These are phyloP conservation scores for Penicillium sumatraense DNA, from an alignment of 2,329 filamentous ascomycete species.

Conservation along the genomic window DNA sequence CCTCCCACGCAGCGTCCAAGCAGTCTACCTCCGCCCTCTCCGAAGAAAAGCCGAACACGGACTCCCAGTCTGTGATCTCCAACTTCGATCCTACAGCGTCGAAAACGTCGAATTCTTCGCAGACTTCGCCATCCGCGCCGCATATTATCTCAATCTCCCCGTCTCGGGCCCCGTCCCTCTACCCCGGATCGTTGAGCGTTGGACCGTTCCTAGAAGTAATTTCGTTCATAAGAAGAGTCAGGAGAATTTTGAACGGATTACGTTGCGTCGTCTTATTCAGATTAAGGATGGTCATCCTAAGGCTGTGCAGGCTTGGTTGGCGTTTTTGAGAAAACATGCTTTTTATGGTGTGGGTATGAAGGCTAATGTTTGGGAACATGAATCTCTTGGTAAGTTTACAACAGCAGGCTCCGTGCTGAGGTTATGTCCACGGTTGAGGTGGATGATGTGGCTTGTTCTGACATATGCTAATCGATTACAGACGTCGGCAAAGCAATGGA, in stretches of 20 bases:
- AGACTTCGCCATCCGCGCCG: conserved; percentile 91
- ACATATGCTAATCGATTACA: conserved; percentile 26
- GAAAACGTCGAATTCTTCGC: conserved; percentile 92
- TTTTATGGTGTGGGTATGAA: conserved; percentile 99
- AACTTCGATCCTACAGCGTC: conserved; percentile 87
- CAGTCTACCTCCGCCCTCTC: conserved; percentile 82
- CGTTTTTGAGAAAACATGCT: conserved; percentile 87
- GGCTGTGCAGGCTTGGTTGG: conserved; percentile 87
- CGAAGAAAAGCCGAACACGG: conserved; percentile 75
- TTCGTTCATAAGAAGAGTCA: conserved; percentile 98
- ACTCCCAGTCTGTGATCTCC: conserved; percentile 85
- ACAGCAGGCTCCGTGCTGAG: too few species aligned
- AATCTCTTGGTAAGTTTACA: conserved; percentile 64
- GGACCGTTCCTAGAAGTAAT: conserved; percentile 86
- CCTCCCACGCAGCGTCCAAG: conserved; percentile 79
- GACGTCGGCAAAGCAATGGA: conserved; percentile 50
- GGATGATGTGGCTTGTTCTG: not conserved
- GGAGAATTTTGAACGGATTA: conserved; percentile 96
- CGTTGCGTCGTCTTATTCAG: conserved; percentile 82
- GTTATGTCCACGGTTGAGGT: too few species aligned
- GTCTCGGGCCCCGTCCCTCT: conserved; percentile 85
- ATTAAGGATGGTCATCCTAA: conserved; percentile 91
- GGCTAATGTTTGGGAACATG: conserved; percentile 93
- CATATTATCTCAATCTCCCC: conserved; percentile 88
- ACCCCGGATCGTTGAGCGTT: conserved; percentile 84